Evolutionary conservation across 2,329 filamentous ascomycete species (phyloP).

Genomic region (Colletotrichum magnum): DNA sequence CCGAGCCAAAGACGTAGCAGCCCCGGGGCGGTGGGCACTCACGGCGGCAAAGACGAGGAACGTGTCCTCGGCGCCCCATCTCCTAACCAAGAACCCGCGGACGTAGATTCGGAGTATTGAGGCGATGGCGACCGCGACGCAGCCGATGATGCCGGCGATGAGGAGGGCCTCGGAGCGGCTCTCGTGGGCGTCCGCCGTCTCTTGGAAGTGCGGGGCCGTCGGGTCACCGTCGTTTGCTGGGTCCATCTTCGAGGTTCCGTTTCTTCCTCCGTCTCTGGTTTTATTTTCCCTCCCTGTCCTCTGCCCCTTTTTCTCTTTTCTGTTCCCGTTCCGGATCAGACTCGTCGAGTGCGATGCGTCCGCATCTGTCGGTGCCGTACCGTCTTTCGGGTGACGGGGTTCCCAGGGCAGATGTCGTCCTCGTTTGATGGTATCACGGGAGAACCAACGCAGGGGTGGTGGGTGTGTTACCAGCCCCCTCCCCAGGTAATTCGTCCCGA

Average conservation of each 20-base stretch:
- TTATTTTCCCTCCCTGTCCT: neutral
- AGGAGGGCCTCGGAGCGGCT: slow-evolving; percentile 16
- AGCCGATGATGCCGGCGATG: neutral
- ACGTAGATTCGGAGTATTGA: slow-evolving; percentile 42
- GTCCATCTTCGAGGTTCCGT: neutral
- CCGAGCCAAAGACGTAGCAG: too few species aligned
- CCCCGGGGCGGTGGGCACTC: neutral
- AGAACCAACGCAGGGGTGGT: too few species aligned
- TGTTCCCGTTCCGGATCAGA: neutral
- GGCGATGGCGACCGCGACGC: slow-evolving; percentile 2
- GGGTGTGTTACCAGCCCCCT: too few species aligned
- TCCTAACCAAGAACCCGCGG: slow-evolving; percentile 44
- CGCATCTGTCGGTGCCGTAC: neutral
- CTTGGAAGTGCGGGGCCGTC: neutral
- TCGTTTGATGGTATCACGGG: neutral
- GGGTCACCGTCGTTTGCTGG: neutral
- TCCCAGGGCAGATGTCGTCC: neutral
- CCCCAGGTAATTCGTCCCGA: too few species aligned
- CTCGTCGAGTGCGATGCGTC: neutral
- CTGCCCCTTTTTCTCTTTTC: neutral
- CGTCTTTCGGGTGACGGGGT: neutral
- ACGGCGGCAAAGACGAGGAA: slow-evolving; percentile 14
- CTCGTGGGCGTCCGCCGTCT: neutral
- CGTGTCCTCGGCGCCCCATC: slow-evolving; percentile 46
- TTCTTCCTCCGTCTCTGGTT: neutral